phyloP scores from a whole-genome alignment of 768 basidiomycete species.

The Chiua virens region DNA sequence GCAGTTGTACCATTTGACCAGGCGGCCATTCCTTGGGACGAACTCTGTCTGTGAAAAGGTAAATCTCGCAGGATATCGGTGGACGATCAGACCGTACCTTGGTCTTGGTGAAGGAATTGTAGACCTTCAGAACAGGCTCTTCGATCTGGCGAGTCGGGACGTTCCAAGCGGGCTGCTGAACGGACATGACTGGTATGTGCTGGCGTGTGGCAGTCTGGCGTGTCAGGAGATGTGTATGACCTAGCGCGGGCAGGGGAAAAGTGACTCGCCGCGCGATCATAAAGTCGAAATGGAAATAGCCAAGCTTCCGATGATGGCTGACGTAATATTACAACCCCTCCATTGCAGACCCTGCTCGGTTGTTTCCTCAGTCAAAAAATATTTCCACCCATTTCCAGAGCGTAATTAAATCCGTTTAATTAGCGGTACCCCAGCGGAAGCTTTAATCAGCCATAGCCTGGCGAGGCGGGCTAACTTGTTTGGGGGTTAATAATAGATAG shows the following conservation, averaged over 20 bases:
- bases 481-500: not conserved
- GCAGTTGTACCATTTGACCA: conserved; percentile 99
- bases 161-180: conserved; percentile 57
- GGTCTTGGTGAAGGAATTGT: conserved; percentile 88
- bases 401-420: conserved; percentile 2
- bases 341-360: no score
- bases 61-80: conserved; percentile 5
- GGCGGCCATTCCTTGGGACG: conserved; percentile 61
- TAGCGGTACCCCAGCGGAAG: not conserved
- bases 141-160: conserved; percentile 37
- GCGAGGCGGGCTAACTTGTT: not conserved
- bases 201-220: conserved; percentile 3
- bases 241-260: conserved; percentile 1
- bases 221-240: conserved; percentile 7
- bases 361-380: not conserved
- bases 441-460: no score
- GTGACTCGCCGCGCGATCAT: conserved; percentile 27
- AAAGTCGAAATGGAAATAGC: conserved; percentile 2
- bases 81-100: conserved; percentile 59
- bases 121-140: conserved; percentile 65
- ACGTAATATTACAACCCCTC: conserved; percentile 21
- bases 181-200: conserved; percentile 43
- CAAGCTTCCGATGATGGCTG: conserved; percentile 8
- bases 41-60: conserved; percentile 65
- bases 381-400: not conserved